Evolutionary conservation across 202 grass and related monocot genomes (phyloP).

Genomic region (Digitaria exilis): DNA sequence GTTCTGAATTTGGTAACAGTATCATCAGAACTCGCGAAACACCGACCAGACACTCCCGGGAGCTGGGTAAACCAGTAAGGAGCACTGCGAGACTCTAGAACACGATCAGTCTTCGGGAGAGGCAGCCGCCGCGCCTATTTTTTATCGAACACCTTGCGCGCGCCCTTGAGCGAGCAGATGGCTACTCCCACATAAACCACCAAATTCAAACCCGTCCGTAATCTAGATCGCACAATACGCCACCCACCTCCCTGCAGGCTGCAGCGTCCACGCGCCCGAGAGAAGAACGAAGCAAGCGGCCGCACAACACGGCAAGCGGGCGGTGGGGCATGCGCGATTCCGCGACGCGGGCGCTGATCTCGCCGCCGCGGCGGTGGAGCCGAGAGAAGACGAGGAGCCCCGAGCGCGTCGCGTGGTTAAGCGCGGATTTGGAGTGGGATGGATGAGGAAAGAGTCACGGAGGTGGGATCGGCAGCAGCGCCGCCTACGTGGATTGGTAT

Average conservation of each 20-base stretch:
- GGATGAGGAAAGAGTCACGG: not conserved
- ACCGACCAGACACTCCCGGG: not conserved
- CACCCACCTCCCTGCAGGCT: constrained; percentile 5
- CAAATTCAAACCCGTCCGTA: constrained; percentile 23
- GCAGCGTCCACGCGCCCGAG: not conserved
- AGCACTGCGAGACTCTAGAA: not conserved
- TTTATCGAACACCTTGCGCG: constrained; percentile 52
- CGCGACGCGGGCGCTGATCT: not conserved
- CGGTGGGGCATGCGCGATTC: not conserved
- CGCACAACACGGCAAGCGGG: not conserved
- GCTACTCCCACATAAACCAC: not conserved
- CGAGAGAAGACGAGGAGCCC: not conserved
- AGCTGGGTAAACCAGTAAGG: not conserved
- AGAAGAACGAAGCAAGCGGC: not conserved
- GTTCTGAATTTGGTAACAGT: not conserved
- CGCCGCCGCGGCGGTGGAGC: not conserved
- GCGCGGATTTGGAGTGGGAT: not conserved
- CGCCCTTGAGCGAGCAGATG: constrained; percentile 22
- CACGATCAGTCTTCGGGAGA: constrained; percentile 21
- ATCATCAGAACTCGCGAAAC: not conserved
- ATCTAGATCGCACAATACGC: not conserved
- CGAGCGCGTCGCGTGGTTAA: not conserved
- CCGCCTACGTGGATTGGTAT: not conserved
- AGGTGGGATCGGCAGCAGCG: not conserved
- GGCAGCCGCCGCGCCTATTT: constrained; percentile 32